Evolutionary conservation across 768 basidiomycete species (phyloP).

Genomic region (Boletus coccyginus): DNA sequence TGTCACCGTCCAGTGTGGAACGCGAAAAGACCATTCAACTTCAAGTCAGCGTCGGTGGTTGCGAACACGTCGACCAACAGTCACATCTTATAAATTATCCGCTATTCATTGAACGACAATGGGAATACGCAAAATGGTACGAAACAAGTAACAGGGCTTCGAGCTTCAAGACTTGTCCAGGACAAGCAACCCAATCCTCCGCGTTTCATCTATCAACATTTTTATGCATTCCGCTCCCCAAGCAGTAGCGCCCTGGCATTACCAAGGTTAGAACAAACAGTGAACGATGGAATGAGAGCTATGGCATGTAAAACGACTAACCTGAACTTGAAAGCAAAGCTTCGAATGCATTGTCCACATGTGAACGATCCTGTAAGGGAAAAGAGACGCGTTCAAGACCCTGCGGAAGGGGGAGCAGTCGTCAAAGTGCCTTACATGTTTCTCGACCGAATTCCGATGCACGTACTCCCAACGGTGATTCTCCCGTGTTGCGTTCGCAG

Average conservation of each 20-base stretch:
- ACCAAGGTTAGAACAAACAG: not conserved
- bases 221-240: constrained; percentile 20
- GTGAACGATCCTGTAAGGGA: constrained; percentile 8
- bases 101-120: no score
- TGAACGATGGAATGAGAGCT: not conserved
- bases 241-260: constrained; percentile 15
- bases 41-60: no score
- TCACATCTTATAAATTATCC: no score
- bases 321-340: constrained; percentile 11
- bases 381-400: not conserved
- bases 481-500: constrained; percentile 2
- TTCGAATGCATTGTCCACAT: constrained; percentile 21
- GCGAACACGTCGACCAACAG: no score
- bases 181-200: constrained; percentile 16
- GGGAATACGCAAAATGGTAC: no score
- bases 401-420: no score
- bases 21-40: no score
- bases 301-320: not conserved
- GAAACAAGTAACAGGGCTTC: no score
- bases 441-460: constrained; percentile 10
- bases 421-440: constrained; percentile 6
- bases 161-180: not conserved
- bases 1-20: no score
- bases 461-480: not conserved
- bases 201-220: constrained; percentile 12